Evolutionary conservation across 208 protist species (phyloP).

Genomic region (Trypanosomatidae sp.): DNA sequence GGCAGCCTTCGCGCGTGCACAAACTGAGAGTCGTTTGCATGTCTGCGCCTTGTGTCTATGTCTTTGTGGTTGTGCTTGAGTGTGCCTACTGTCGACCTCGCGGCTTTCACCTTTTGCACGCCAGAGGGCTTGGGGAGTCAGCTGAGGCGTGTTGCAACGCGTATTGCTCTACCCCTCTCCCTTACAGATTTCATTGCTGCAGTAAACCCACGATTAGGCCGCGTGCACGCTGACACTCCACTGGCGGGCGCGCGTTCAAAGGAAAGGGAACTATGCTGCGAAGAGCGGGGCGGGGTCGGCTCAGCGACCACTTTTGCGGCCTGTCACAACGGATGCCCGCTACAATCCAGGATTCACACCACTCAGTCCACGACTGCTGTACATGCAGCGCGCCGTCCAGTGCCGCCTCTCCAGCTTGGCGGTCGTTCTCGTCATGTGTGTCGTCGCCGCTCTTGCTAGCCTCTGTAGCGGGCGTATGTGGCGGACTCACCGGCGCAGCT

Average conservation of each 20-base stretch:
- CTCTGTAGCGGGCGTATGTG: neutral
- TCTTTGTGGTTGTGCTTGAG: neutral
- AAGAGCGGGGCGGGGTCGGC: neutral
- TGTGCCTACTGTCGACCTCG: neutral
- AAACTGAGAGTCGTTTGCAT: neutral
- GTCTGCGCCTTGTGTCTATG: neutral
- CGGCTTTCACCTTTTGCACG: neutral
- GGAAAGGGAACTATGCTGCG: constrained; percentile 1
- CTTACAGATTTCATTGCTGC: neutral
- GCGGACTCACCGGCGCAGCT: too few relatives aligned
- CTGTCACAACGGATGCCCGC: neutral
- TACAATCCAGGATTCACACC: neutral
- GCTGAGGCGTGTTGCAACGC: neutral
- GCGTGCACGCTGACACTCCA: neutral
- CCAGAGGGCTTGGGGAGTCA: neutral
- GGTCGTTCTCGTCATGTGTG: neutral
- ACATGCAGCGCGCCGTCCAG: neutral
- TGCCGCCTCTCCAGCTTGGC: neutral
- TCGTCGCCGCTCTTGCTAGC: neutral
- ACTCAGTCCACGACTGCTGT: neutral
- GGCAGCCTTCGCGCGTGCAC: neutral
- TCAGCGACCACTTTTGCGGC: neutral
- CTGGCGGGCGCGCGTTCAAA: neutral
- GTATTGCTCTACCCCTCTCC: neutral
- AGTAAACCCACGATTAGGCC: neutral